phyloP scores from a whole-genome alignment of 768 basidiomycete species.

The Tricholoma hemisulphureum region DNA sequence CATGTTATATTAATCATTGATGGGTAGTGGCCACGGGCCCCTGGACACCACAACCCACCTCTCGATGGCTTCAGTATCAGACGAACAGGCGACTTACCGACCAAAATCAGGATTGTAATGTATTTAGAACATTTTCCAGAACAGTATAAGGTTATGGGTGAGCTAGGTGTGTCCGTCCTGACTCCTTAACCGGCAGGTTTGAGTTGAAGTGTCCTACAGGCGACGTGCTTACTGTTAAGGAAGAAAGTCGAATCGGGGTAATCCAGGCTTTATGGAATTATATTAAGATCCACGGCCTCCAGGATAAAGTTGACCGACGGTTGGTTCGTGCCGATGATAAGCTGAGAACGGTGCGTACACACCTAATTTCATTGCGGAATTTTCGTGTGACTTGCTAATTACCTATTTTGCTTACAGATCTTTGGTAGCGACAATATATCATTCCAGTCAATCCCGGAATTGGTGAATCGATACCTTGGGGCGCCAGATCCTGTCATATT shows the following conservation, averaged over 20 bases:
- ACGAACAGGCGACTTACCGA: constrained; percentile 75
- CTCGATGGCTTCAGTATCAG: constrained; percentile 87
- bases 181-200: neutral
- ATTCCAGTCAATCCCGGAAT: constrained; percentile 81
- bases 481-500: constrained; percentile 81
- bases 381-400: neutral
- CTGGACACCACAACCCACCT: constrained; percentile 54
- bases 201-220: constrained; percentile 35
- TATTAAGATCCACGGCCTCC: constrained; percentile 78
- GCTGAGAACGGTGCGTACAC: constrained; percentile 53
- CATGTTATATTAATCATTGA: neutral
- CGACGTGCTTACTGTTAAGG: constrained; percentile 71
- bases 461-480: constrained; percentile 75
- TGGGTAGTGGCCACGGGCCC: constrained; percentile 59
- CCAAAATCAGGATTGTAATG: constrained; percentile 79
- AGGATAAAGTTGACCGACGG: constrained; percentile 79
- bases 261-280: constrained; percentile 90
- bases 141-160: constrained; percentile 75
- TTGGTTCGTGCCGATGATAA: constrained; percentile 68
- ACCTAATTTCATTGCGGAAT: too few species aligned
- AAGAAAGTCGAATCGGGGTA: constrained; percentile 79
- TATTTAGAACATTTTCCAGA: constrained; percentile 87
- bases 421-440: constrained; percentile 67
- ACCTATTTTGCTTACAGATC: constrained; percentile 42
- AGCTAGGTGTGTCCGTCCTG: constrained; percentile 53